phyloP scores from a whole-genome alignment of 257 asterid genomes.

The Solanum peruvianum region DNA sequence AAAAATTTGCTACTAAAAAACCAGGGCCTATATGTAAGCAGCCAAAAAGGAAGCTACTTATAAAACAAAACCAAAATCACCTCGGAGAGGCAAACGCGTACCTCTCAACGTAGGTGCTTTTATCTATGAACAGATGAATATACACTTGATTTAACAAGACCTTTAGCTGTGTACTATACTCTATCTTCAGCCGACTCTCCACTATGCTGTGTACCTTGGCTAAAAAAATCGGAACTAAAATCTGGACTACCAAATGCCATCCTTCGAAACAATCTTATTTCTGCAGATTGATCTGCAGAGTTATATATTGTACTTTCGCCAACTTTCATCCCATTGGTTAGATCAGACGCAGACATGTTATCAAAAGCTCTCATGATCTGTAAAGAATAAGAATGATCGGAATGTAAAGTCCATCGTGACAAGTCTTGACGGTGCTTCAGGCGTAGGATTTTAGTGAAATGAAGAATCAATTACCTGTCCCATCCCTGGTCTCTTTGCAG shows the following conservation, averaged over 20 bases:
- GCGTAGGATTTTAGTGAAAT: neutral
- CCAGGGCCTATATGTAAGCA: neutral
- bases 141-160: neutral
- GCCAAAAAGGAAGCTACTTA: slow-evolving; percentile 13
- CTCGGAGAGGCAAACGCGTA: slow-evolving; percentile 5
- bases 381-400: neutral
- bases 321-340: slow-evolving; percentile 77
- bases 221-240: slow-evolving; percentile 60
- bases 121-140: neutral
- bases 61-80: slow-evolving; percentile 8
- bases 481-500: slow-evolving; percentile 82
- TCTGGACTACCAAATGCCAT: slow-evolving; percentile 86
- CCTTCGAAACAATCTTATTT: slow-evolving; percentile 64
- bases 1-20: slow-evolving; percentile 23
- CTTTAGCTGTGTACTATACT: neutral
- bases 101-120: slow-evolving; percentile 11
- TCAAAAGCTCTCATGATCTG: slow-evolving; percentile 91
- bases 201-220: slow-evolving; percentile 29
- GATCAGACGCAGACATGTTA: slow-evolving; percentile 45
- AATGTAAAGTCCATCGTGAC: neutral
- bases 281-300: slow-evolving; percentile 78
- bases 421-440: neutral
- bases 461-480: slow-evolving; percentile 51
- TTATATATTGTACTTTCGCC: slow-evolving; percentile 73
- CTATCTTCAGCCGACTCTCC: slow-evolving; percentile 13